A percentile compares a stretch with the other conserved stretches of the same genome.
phyloP scores from a whole-genome alignment of 1,139 yeast species.

The Kurtzmaniella quercitrusa region DNA sequence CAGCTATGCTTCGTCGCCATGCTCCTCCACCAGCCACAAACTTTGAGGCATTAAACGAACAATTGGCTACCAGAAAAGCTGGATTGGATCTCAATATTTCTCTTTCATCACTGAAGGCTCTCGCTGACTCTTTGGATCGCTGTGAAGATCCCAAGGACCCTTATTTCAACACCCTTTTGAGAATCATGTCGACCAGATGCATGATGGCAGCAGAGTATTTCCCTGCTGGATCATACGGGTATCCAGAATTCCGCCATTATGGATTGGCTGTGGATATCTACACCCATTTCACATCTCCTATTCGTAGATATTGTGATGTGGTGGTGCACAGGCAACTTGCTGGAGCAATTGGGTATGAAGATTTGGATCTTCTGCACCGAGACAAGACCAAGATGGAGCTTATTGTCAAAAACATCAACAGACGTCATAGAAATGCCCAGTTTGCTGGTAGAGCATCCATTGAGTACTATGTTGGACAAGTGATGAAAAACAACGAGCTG shows the following conservation, averaged over 20 bases:
- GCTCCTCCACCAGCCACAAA: constrained; percentile 94
- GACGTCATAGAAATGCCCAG: constrained; percentile 95
- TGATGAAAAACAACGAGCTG: constrained; percentile 73
- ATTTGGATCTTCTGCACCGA: constrained; percentile 74
- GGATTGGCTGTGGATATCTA: constrained; percentile 97
- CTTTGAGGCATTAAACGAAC: constrained; percentile 84
- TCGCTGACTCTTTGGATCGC: constrained; percentile 90
- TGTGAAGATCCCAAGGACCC: constrained; percentile 81
- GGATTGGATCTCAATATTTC: constrained; percentile 59
- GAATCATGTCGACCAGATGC: constrained; percentile 97
- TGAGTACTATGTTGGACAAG: constrained; percentile 97
- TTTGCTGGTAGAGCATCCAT: constrained; percentile 98
- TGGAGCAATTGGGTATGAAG: constrained; percentile 93
- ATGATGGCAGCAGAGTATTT: constrained; percentile 99
- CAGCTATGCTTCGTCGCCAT: constrained; percentile 97
- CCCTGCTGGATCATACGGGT: constrained; percentile 87
- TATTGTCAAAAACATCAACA: constrained; percentile 85
- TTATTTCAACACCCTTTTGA: constrained; percentile 86
- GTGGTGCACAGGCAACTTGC: constrained; percentile 97
- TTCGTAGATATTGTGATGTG: constrained; percentile 95
- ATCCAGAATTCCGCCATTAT: constrained; percentile 93
- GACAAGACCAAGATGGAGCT: constrained; percentile 88
- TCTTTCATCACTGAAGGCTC: constrained; percentile 79
- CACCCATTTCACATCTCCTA: constrained; percentile 98
- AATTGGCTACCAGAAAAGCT: constrained; percentile 75